Evolutionary conservation across 2,329 filamentous ascomycete species (phyloP).

Genomic region (Trichoderma lentiforme): DNA sequence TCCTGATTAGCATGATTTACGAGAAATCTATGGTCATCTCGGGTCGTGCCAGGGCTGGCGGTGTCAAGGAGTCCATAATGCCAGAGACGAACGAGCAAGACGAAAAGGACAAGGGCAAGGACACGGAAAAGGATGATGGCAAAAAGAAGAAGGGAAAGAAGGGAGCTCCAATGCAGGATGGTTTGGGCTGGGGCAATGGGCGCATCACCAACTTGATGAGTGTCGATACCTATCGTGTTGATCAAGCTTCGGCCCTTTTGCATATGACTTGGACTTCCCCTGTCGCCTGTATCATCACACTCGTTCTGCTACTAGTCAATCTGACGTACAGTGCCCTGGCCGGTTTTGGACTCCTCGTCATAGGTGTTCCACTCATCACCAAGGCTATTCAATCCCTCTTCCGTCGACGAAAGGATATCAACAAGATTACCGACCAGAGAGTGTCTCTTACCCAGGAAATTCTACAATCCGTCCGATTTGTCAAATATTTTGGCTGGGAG

Average conservation of each 20-base stretch:
- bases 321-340: constrained; percentile 85
- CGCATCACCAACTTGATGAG: constrained; percentile 92
- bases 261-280: constrained; percentile 90
- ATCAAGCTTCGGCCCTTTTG: constrained; percentile 83
- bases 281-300: constrained; percentile 71
- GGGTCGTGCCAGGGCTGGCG: constrained; percentile 81
- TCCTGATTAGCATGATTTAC: constrained; percentile 82
- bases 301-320: constrained; percentile 80
- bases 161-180: constrained; percentile 45
- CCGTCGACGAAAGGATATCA: constrained; percentile 72
- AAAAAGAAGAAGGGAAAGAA: constrained; percentile 40
- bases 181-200: constrained; percentile 86
- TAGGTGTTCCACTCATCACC: constrained; percentile 75
- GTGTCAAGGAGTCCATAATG: constrained; percentile 38
- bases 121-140: constrained; percentile 29
- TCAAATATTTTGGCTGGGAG: constrained; percentile 97
- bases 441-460: constrained; percentile 93
- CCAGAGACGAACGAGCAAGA: constrained; percentile 46
- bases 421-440: constrained; percentile 89
- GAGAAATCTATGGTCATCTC: constrained; percentile 91
- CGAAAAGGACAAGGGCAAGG: constrained; percentile 39
- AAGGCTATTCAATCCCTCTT: constrained; percentile 75
- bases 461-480: constrained; percentile 83
- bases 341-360: constrained; percentile 76
- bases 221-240: constrained; percentile 88